Evolutionary conservation across 768 basidiomycete genomes (phyloP).

Genomic region (Boletus reticuloceps): DNA sequence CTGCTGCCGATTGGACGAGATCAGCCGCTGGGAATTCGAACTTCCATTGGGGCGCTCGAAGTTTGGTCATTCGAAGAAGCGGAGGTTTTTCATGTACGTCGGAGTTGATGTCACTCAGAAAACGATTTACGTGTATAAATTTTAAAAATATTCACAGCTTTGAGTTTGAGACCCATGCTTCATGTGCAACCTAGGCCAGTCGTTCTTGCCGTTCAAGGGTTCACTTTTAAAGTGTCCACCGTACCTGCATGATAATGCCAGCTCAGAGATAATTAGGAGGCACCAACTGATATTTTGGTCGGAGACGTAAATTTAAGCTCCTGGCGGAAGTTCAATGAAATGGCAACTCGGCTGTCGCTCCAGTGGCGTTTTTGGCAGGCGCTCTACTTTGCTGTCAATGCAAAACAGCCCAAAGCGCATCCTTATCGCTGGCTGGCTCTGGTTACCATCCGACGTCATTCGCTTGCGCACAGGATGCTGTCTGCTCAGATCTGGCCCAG

Average conservation of each 20-base stretch:
- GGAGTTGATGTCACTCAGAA: neutral
- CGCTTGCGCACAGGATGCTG: neutral
- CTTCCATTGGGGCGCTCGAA: neutral
- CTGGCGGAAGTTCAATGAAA: neutral
- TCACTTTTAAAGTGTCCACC: neutral
- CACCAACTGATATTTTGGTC: neutral
- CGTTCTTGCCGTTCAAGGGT: neutral
- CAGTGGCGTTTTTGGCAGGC: neutral
- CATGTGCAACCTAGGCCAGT: no score
- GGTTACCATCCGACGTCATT: neutral
- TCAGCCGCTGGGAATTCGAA: neutral
- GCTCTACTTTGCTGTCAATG: no score
- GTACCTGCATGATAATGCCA: no score
- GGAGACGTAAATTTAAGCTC: neutral
- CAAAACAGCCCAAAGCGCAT: no score
- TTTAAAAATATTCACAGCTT: neutral
- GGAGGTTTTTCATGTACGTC: neutral
- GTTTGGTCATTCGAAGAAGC: neutral
- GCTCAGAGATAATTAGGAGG: no score
- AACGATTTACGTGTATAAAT: neutral
- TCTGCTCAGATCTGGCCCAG: neutral
- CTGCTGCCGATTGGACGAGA: slow-evolving; percentile 2
- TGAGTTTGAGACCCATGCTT: neutral
- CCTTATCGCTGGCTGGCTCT: neutral
- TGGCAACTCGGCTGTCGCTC: neutral